phyloP scores from a whole-genome alignment of 1,139 yeast species.

The Yamadazyma trypodendri region DNA sequence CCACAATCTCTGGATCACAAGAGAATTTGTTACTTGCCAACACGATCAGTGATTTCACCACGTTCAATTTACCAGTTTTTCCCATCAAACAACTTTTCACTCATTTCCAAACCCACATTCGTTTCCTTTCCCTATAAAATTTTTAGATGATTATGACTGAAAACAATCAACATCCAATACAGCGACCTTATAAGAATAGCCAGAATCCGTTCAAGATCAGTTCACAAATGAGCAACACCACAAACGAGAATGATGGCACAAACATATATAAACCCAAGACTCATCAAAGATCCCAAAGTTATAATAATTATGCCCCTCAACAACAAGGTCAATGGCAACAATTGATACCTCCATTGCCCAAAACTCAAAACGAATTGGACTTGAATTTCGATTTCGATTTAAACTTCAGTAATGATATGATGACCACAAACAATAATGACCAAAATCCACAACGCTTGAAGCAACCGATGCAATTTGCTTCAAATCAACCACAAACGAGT shows the following conservation, averaged over 20 bases:
- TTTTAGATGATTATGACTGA: slow-evolving; percentile 9
- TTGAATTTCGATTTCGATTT: slow-evolving; percentile 11
- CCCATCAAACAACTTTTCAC: not conserved
- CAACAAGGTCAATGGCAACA: slow-evolving; percentile 18
- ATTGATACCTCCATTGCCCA: slow-evolving; percentile 22
- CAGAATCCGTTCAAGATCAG: slow-evolving; percentile 3
- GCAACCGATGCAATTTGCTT: not conserved
- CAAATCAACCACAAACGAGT: not conserved
- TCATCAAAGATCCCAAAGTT: slow-evolving; percentile 16
- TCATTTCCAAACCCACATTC: slow-evolving; percentile 1
- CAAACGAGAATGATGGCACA: slow-evolving; percentile 1
- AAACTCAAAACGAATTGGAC: slow-evolving; percentile 13
- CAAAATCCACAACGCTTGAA: slow-evolving; percentile 1
- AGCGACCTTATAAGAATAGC: slow-evolving; percentile 4
- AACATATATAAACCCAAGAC: not conserved
- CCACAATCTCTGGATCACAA: not conserved
- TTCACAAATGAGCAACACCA: slow-evolving; percentile 2
- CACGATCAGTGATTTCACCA: not conserved
- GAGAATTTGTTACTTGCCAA: too few relatives aligned
- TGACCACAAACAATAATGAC: slow-evolving; percentile 6
- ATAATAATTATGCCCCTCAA: slow-evolving; percentile 7
- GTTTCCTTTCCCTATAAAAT: not conserved
- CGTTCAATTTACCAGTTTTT: not conserved
- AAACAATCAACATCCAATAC: slow-evolving; percentile 5
- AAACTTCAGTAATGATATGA: slow-evolving; percentile 10